phyloP scores from a whole-genome alignment of 441 rosid species.

The Erodium trifolium region DNA sequence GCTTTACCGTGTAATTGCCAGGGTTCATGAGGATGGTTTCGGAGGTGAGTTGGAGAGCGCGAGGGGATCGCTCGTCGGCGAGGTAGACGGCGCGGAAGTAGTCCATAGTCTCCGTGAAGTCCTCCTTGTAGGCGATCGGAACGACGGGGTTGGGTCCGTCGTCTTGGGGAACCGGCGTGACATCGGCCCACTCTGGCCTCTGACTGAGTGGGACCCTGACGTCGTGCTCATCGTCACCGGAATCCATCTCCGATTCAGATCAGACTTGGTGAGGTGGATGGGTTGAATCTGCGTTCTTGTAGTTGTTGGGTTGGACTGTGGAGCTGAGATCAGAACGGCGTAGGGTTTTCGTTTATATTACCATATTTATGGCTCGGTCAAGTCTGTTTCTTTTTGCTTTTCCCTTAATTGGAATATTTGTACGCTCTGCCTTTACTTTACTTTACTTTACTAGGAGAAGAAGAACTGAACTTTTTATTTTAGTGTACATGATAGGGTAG shows the following conservation, averaged over 20 bases:
- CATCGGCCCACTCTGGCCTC: constrained; percentile 70
- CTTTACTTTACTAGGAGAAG: too few relatives aligned
- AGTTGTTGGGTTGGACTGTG: too few relatives aligned
- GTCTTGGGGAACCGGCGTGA: constrained; percentile 63
- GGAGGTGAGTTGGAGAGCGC: constrained; percentile 59
- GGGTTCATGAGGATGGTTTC: constrained; percentile 58
- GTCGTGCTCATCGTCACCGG: constrained; percentile 24
- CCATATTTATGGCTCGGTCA: too few relatives aligned
- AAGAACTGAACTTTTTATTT: too few relatives aligned
- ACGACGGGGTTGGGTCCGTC: constrained; percentile 91
- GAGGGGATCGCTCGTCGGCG: constrained; percentile 72
- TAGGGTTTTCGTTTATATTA: too few relatives aligned
- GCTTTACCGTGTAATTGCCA: constrained; percentile 73
- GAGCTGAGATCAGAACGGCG: too few relatives aligned
- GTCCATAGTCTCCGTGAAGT: constrained; percentile 79
- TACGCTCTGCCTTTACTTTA: too few relatives aligned
- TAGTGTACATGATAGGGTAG: too few relatives aligned
- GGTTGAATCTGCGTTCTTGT: too few relatives aligned
- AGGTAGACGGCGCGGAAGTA: constrained; percentile 77
- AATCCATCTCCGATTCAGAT: constrained; percentile 24
- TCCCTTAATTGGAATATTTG: too few relatives aligned
- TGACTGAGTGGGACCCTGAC: constrained; percentile 37
- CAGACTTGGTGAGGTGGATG: neutral
- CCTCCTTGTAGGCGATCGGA: constrained; percentile 68
- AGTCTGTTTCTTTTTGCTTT: too few relatives aligned